Evolutionary conservation across 2,329 filamentous ascomycete genomes (phyloP).

Genomic region (Emergomyces pasteurianus): DNA sequence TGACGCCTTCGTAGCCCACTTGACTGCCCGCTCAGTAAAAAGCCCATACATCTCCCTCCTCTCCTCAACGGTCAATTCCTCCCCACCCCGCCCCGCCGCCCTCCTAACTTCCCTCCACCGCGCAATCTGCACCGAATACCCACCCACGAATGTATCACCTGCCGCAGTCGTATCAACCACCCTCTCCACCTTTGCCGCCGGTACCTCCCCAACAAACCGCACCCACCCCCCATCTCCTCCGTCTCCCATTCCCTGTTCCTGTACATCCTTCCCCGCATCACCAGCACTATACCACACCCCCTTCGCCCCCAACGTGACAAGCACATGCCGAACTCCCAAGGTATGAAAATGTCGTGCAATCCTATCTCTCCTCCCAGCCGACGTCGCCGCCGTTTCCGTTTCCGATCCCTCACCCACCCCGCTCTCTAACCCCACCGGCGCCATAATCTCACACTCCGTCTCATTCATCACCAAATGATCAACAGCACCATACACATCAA

Average conservation of each 20-base stretch:
- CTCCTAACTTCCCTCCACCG: slow-evolving; percentile 32
- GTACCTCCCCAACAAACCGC: slow-evolving; percentile 33
- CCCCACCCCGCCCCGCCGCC: slow-evolving; percentile 41
- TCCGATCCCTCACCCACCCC: slow-evolving; percentile 13
- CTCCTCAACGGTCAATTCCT: slow-evolving; percentile 23
- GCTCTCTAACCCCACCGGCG: slow-evolving; percentile 32
- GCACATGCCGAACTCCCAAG: slow-evolving; percentile 60
- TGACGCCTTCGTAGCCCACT: slow-evolving; percentile 32
- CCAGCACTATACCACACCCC: slow-evolving; percentile 59
- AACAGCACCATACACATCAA: slow-evolving; percentile 52
- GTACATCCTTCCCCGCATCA: slow-evolving; percentile 32
- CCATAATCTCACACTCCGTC: slow-evolving; percentile 69
- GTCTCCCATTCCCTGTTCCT: slow-evolving; percentile 14
- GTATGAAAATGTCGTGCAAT: slow-evolving; percentile 51
- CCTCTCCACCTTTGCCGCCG: slow-evolving; percentile 53
- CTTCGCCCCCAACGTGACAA: slow-evolving; percentile 72
- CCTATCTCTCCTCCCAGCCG: slow-evolving; percentile 40
- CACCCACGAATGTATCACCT: slow-evolving; percentile 87
- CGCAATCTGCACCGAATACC: slow-evolving; percentile 65
- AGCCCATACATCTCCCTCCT: slow-evolving; percentile 27
- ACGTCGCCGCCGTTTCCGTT: slow-evolving; percentile 16
- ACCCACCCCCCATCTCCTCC: slow-evolving; percentile 4
- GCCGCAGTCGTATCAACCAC: slow-evolving; percentile 92
- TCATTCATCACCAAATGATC: slow-evolving; percentile 82
- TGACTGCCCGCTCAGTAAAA: slow-evolving; percentile 36